Conservation (phyloP, 768 basidiomycete species). For the Trametes coccinea region DNA sequence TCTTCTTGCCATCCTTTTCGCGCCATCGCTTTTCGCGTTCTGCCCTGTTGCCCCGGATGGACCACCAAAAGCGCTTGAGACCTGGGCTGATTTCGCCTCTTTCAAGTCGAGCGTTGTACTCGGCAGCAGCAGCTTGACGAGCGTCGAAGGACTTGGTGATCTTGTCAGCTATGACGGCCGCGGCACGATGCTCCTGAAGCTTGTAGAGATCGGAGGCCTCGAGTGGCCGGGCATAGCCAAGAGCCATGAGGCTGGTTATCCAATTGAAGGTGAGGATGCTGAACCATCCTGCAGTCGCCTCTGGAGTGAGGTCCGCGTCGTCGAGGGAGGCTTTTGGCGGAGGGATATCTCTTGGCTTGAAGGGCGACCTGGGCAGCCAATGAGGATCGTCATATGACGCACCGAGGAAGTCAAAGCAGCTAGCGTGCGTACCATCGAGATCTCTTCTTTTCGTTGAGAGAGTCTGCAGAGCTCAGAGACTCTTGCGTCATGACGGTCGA, state of each 20-base stretch:
- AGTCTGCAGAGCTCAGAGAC: constrained; percentile 8
- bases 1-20: constrained; percentile 59
- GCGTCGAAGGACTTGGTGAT: constrained; percentile 67
- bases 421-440: constrained; percentile 8
- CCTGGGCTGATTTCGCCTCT: constrained; percentile 64
- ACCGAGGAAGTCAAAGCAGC: neutral
- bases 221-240: constrained; percentile 81
- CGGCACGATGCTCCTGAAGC: constrained; percentile 61
- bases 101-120: constrained; percentile 71
- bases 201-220: constrained; percentile 82
- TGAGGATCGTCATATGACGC: neutral
- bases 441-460: constrained; percentile 7
- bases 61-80: constrained; percentile 55
- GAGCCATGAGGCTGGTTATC: constrained; percentile 67
- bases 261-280: constrained; percentile 68
- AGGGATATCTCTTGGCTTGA: constrained; percentile 33
- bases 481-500: constrained; percentile 15
- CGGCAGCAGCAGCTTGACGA: constrained; percentile 54
- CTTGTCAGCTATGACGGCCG: constrained; percentile 58
- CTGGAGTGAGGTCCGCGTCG: constrained; percentile 63
- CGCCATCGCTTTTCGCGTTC: constrained; percentile 66
- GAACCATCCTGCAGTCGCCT: constrained; percentile 61
- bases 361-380: constrained; percentile 20
- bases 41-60: constrained; percentile 50
- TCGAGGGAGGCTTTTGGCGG: constrained; percentile 55